Evolutionary conservation across 2,329 filamentous ascomycete species (phyloP), one percentile per base, ranked within the genome.

Genomic region (Fusarium liriodendri): DNA sequence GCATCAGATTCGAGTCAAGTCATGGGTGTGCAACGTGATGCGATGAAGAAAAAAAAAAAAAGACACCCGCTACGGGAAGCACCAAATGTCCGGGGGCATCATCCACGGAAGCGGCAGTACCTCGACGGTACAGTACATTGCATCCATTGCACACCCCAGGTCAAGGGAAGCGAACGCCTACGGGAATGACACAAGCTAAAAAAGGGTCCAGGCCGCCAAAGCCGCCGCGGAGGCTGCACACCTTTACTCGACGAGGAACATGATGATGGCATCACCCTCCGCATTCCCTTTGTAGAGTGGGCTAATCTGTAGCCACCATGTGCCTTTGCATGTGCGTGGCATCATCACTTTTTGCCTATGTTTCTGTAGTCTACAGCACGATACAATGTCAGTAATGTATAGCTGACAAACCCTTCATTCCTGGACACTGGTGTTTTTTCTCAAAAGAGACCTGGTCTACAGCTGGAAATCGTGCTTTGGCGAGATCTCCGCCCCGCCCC

Each of bases 401-500:
- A 58, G 42, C 63, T 54, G 55, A 71, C 60, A 62, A 54, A 74
- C 55, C 52, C 54, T 54, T 54, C 55, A 59, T 74, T 58, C 55
- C 62, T 62, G 10, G 33, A 35, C 20, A 14, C 20, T 35, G 29
- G n/a, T 37, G 35, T 37, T 29, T 32, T 25, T 9, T 27, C 32
- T 32, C 29, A 32, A 18, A 7, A 22, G 13, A 25, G 7, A 25
- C 42, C 35, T n/a, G 20, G 35, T 16, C 6, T 22, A 13, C 40
- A 52, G 42, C 58, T 55, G 27, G 29, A 65, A 72, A 72, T 63
- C 33, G 64, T 72, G 61, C 71, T 69, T 50, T 61, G 64, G 33
- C 64, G 64, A 76, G 71, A 76, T 75, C 74, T 76, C 73, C 66
- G 60, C 40, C 62, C 67, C 69, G 66, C 68, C 70, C 73, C 67